Evolutionary conservation across 1,139 yeast species (phyloP), one percentile per base, ranked within the genome.

Genomic region (Wickerhamiella infanticola): DNA sequence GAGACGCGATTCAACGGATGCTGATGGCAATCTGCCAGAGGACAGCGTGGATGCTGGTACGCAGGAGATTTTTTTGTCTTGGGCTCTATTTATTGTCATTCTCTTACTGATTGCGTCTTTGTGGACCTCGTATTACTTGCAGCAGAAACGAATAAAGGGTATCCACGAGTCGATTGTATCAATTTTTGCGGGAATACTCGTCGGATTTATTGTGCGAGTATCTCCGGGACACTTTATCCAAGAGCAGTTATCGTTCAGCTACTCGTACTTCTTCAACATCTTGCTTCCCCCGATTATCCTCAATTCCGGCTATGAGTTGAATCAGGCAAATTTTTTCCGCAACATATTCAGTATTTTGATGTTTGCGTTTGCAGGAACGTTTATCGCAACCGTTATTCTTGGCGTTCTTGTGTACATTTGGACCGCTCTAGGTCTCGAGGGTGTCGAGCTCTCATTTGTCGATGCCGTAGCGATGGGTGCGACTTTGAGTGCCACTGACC

Each of bases 401-500:
- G 99, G 98, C 13, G 69, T 79, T 2, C 79, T 93, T 37, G 64
- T 90, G 47, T 93, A 77, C 59, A 67, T 88, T 18, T 93, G 97
- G 94, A 85, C 98, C 0, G 75, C 85, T 3, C 64, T 90, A 53
- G 98, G 98, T 0, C 64, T 93, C 41, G 99, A 93, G 61, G 84
- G 90, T 31, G 76, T 90, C 45, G 68, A 79, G 51, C 76, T 93
- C 49, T 90, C 95, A 47, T 86, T 90, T 64, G 95, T 90, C 26
- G 97, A 90, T 62, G 96, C 98, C 0, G 72, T 93, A 49, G 90
- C 95, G 0, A 95, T 93, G 8, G 99, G 98, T 9, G 98, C 99
- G 3, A 88, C 98, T 0, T 71, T 93, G 43, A 84, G 95, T 0
- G 99, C 99, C 24, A 93, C 99, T 0, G 99, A 93, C 62, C 99